Evolutionary conservation across 129 eudicot genomes (phyloP).

Genomic region (Chrysanthemum makinoi): DNA sequence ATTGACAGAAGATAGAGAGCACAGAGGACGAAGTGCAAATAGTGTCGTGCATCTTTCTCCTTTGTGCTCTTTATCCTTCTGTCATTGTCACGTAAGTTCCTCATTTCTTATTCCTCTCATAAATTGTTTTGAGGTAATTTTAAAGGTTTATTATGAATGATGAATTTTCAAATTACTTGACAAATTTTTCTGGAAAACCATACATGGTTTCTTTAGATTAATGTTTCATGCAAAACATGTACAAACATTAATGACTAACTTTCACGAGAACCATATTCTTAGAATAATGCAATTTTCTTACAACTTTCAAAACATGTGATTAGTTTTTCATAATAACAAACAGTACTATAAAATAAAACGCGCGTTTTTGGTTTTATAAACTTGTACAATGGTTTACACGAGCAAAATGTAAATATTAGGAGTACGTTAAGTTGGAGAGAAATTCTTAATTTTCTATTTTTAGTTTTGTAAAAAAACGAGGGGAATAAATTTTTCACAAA

Average conservation of each 20-base stretch:
- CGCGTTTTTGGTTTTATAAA: no score
- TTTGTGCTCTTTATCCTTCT: slow-evolving; percentile 66
- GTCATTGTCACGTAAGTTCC: slow-evolving; percentile 38
- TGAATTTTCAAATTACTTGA: not conserved
- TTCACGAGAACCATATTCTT: not conserved
- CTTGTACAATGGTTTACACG: no score
- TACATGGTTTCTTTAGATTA: no score
- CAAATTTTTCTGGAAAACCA: not conserved
- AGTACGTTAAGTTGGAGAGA: no score
- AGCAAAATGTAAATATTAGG: no score
- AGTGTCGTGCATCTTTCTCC: slow-evolving; percentile 36
- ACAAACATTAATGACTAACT: not conserved
- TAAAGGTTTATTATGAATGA: not conserved
- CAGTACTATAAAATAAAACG: no score
- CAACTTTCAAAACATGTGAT: not conserved
- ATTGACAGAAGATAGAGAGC: slow-evolving; percentile 75
- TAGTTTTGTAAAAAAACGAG: no score
- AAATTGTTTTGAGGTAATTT: not conserved
- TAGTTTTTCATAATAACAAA: no score
- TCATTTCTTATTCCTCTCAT: not conserved
- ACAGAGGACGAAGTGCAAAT: slow-evolving; percentile 43
- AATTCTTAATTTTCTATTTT: no score
- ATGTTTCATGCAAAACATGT: not conserved
- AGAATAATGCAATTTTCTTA: not conserved
- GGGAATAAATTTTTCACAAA: no score